phyloP scores from a whole-genome alignment of 192 early-diverging fungal genomes.

The Podila horticola region DNA sequence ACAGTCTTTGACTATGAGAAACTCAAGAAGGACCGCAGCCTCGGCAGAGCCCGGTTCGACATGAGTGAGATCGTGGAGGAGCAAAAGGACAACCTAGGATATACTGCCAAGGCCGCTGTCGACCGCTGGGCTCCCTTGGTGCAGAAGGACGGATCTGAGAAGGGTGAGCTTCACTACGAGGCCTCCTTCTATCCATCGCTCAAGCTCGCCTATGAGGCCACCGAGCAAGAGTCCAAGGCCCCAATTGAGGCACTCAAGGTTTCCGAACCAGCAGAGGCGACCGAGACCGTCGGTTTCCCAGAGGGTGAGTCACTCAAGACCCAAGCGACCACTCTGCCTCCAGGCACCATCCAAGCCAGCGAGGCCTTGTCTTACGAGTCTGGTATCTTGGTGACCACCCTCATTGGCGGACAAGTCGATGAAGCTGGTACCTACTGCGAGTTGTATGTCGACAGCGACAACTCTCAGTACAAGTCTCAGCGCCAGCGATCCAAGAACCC shows the following conservation, averaged over 20 bases:
- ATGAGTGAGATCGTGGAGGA: conserved; percentile 71
- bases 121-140: conserved; percentile 61
- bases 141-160: conserved; percentile 65
- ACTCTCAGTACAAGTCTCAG: conserved; percentile 41
- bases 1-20: conserved; percentile 92
- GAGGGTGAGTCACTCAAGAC: conserved; percentile 15
- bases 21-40: conserved; percentile 81
- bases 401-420: conserved; percentile 34
- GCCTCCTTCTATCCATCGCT: conserved; percentile 64
- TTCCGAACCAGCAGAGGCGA: background rate
- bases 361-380: conserved; percentile 43
- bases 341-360: conserved; percentile 17
- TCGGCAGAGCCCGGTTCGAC: conserved; percentile 76
- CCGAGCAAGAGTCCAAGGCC: background rate
- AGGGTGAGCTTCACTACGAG: conserved; percentile 68
- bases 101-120: conserved; percentile 19
- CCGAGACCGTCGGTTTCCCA: conserved; percentile 26
- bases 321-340: conserved; percentile 15
- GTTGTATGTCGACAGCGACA: conserved; percentile 46
- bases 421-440: conserved; percentile 40
- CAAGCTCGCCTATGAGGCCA: conserved; percentile 39
- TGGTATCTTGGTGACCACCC: conserved; percentile 32
- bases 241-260: no score
- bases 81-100: conserved; percentile 37
- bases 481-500: conserved; percentile 39